Conservation (phyloP, 768 basidiomycete genomes). For the Pisolithus sp. region DNA sequence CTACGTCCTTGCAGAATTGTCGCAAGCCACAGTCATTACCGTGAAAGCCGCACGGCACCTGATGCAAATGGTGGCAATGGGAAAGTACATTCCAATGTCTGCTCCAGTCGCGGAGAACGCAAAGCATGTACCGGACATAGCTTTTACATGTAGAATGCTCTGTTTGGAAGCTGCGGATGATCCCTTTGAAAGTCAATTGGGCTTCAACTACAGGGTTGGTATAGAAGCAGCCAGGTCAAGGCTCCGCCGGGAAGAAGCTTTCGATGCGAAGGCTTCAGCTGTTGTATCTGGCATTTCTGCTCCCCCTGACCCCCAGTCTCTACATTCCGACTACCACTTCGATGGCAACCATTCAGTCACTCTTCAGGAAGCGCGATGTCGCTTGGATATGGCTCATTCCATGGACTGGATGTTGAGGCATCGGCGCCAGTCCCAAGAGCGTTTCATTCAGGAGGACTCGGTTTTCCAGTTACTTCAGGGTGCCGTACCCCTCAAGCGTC, state of each 20-base stretch:
- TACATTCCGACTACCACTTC: slow-evolving; percentile 59
- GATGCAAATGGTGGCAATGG: slow-evolving; percentile 43
- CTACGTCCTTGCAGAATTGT: slow-evolving; percentile 68
- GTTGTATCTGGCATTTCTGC: slow-evolving; percentile 34
- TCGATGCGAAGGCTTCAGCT: slow-evolving; percentile 68
- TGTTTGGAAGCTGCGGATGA: slow-evolving; percentile 81
- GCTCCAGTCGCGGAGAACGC: slow-evolving; percentile 65
- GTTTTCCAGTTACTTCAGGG: slow-evolving; percentile 42
- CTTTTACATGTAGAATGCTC: slow-evolving; percentile 51
- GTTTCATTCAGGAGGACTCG: slow-evolving; percentile 42
- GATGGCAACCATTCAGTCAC: slow-evolving; percentile 57
- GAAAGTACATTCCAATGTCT: slow-evolving; percentile 48
- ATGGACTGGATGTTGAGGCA: slow-evolving; percentile 64
- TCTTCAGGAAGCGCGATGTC: slow-evolving; percentile 61
- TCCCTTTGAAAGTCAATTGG: slow-evolving; percentile 71
- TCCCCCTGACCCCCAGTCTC: slow-evolving; percentile 27
- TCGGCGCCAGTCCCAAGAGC: slow-evolving; percentile 41
- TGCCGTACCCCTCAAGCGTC: slow-evolving; percentile 23
- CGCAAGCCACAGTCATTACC: slow-evolving; percentile 62
- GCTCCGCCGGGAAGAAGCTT: slow-evolving; percentile 72
- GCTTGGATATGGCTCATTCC: slow-evolving; percentile 64
- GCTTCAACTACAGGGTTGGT: slow-evolving; percentile 68
- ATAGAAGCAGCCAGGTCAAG: slow-evolving; percentile 64
- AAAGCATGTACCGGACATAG: slow-evolving; percentile 61
- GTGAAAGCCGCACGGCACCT: slow-evolving; percentile 75